Evolutionary conservation across 2,329 filamentous ascomycete species (phyloP), one percentile per base, ranked within the genome.

Genomic region (Paraphoma sp.): DNA sequence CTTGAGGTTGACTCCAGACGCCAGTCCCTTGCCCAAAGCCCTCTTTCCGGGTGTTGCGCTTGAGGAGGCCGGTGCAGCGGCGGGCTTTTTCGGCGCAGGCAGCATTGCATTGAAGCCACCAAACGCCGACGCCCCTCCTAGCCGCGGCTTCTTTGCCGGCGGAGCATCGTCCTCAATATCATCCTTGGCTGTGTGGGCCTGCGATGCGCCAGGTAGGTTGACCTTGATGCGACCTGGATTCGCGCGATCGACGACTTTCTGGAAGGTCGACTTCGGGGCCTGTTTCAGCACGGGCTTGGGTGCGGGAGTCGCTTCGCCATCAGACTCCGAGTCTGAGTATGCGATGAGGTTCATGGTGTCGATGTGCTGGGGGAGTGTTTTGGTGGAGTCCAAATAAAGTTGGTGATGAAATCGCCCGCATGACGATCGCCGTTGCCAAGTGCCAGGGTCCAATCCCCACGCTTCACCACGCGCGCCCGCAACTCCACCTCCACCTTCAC

Each of bases 211-310:
- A 3, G 92, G 88, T 12, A 97, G 85, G 65, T 85, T 92, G 75
- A 97, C 87, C 72, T 89, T 84, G 76, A 97, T 96, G 78, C 93
- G 96, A 77, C 89, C 87, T 7, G 91, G 87, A 72, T 93, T 92
- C 53, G 88, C 85, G 73, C 89, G 87, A 78, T 95, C 90, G 77
- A 96, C 87, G 53, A 95, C 86, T 76, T 93, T 93, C 70, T 90
- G 89, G 72, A 93, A 90, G 16, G 86, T 79, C 56, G 89, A 84
- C 75, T 91, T 81, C 45, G 74, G 62, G 62, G 55, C 75, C 53
- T 64, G 72, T 60, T 67, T 78, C 85, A 80, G 72, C 29, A 76
- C 69, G 70, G 68, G 54, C 51, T 74, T 63, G 61, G 75, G 49
- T 44, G 67, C 56, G n/a, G 72, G 45, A 6, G 71, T 61, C 10